phyloP scores from a whole-genome alignment of 2,329 filamentous ascomycete genomes.

The Metarhizium robertsii region DNA sequence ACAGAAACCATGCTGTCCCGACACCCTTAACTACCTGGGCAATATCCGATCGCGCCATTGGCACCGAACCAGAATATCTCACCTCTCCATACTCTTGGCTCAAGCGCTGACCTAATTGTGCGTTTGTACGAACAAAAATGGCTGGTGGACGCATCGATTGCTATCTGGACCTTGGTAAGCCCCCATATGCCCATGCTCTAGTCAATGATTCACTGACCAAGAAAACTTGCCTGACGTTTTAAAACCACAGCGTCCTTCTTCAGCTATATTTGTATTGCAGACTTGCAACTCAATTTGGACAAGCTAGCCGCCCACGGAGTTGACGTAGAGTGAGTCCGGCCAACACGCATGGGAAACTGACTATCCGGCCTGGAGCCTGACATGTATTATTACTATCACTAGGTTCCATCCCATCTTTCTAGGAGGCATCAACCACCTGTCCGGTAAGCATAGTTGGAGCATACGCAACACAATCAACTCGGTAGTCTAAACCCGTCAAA shows the following conservation, averaged over 20 bases:
- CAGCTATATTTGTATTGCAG: constrained; percentile 46
- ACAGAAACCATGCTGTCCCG: too few relatives aligned
- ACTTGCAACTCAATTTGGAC: constrained; percentile 47
- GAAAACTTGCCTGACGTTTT: neutral
- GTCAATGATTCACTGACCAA: constrained; percentile 34
- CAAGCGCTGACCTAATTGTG: too few relatives aligned
- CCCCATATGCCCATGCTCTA: too few relatives aligned
- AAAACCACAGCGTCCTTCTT: constrained; percentile 49
- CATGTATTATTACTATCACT: neutral
- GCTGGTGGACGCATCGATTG: constrained; percentile 48
- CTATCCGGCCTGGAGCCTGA: neutral
- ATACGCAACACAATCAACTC: neutral
- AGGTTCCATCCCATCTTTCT: constrained; percentile 67
- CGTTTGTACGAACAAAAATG: constrained; percentile 29
- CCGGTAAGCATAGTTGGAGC: constrained; percentile 30
- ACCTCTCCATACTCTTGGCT: too few relatives aligned
- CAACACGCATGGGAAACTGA: too few relatives aligned
- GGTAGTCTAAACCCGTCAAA: neutral
- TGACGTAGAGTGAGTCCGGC: constrained; percentile 50
- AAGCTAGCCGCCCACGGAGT: constrained; percentile 49
- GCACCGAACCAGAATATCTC: too few relatives aligned
- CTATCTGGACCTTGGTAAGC: too few relatives aligned
- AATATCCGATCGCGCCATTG: too few relatives aligned
- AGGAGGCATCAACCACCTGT: constrained; percentile 52
- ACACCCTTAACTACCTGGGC: too few relatives aligned